Evolutionary conservation across 208 protist species (phyloP).

Genomic region (Trypanosoma platydactyli): DNA sequence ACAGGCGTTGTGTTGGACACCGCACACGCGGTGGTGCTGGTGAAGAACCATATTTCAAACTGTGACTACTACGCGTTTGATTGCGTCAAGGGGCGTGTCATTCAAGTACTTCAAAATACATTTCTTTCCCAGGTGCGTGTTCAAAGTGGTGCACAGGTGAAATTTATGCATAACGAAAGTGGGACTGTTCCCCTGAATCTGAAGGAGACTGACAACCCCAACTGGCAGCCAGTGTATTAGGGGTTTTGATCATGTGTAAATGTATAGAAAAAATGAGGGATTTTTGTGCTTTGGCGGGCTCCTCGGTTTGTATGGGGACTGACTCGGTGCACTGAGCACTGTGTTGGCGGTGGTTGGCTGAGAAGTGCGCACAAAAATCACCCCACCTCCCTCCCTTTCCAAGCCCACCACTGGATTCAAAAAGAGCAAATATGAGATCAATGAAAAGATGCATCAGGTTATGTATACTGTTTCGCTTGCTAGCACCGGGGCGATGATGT

Average conservation of each 20-base stretch:
- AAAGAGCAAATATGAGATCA: too few relatives aligned
- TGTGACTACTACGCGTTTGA: conserved; percentile 86
- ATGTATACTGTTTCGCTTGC: too few relatives aligned
- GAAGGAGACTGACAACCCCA: conserved; percentile 59
- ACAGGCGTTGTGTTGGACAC: conserved; percentile 60
- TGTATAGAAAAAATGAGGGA: too few relatives aligned
- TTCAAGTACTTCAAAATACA: conserved; percentile 63
- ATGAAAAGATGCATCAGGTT: too few relatives aligned
- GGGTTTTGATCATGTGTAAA: conserved; percentile 18
- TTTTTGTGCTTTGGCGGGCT: too few relatives aligned
- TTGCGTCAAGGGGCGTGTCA: conserved; percentile 44
- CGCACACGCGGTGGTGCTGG: conserved; percentile 52
- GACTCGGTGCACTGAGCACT: too few relatives aligned
- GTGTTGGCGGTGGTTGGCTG: too few relatives aligned
- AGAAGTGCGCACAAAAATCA: too few relatives aligned
- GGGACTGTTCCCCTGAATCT: conserved; percentile 58
- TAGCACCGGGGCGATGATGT: too few relatives aligned
- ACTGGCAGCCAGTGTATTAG: conserved; percentile 71
- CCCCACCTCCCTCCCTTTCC: too few relatives aligned
- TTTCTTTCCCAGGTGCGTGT: conserved; percentile 66
- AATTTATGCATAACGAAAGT: conserved; percentile 68
- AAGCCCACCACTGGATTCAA: too few relatives aligned
- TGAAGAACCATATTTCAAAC: conserved; percentile 46
- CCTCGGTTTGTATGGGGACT: neutral
- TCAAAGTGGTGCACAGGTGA: conserved; percentile 44